Evolutionary conservation across 805 yeast genomes (phyloP), one percentile per base, ranked within the genome.

Genomic region (Barnettozyma populi): DNA sequence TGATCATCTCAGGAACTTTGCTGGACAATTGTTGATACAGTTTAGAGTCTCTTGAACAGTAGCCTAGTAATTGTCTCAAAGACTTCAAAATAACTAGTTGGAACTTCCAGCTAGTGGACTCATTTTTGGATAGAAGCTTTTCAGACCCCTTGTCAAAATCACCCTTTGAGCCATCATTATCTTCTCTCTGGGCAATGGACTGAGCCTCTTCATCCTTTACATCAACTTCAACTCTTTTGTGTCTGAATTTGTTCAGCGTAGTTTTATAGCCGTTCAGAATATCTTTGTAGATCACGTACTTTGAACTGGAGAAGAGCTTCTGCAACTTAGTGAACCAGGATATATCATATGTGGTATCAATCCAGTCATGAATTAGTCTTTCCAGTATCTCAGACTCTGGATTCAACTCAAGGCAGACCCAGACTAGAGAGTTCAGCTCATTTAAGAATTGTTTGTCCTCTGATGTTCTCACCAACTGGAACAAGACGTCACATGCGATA

Each of bases 281-380:
- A 0, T 70, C 68, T 19, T 69, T 64, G 18, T 71, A 67, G 31
- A 79, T 63, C 53, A 67, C 71, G 36, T 63, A 70, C 36, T 72
- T 70, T 5, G 75, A 72, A 44, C 70, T 63, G 49, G 65, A 71
- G 57, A 73, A 79, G 47, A 83, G 60, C 14, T 72, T 67, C 46
- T 74, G 77, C 38, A 85, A 65, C 31, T 79, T 75, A 1, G 68
- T 61, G 48, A 86, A 77, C 94, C 94, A 86, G 13, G 71, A 74
- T 14, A 68, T 52, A 27, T 67, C 71, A 5, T 61, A 66, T 2
- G 76, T 73, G 21, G 77, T 72, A 16, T 76, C 79, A 40, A 86
- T 62, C 92, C 94, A 86, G 16, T 78, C 73, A 14, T 58, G 62
- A 11, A 86, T 69, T 42, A 84, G 66, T 3, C 66, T 62, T 25